Base-by-base conservation (phyloP, 148 eudicot species). In the Rhododendron simsii region DNA sequence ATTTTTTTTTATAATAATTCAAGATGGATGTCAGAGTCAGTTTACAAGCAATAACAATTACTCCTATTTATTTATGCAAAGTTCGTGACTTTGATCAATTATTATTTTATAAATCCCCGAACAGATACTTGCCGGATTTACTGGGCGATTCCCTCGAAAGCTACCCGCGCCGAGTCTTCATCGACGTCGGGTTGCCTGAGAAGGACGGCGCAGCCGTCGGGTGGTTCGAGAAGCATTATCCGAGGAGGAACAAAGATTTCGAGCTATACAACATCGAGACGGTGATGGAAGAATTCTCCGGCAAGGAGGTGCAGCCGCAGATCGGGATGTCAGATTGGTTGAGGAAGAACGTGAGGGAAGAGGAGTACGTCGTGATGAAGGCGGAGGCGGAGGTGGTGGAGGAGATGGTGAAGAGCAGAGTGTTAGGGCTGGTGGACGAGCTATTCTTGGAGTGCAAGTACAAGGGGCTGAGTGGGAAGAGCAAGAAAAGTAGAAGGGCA, bases 191-290 rank as follows among this genome's bases (percentile, higher is more conserved):
- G 14, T 45, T 55, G 14, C 85, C 89, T 15, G 78, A 74, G 88
- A 91, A 74, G 87, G 83, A 87, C 0, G 91, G 89, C 3, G 18
- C 21, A 2, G 55, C 91, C 23, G 78, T 71, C 5, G 89, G 90
- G 33, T 95, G 98, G 98, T 95, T 95, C 80, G 86, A 86, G 80
- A 91, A 93, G 85, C 86, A 95, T 73, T 95, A 95, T 84, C 95
- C 96, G 0, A 93, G 91, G 1, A 87, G 94, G 47, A 91, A 91
- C 88, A 91, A 91, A 61, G 87, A 92, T 30, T 93, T 93, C 20
- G 94, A 93, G 84, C 88, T 93, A 28, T 95, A 93, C 67, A 85
- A 86, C 61, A 89, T 93, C 7, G 93, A 93, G 81, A 90, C 92
- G 12, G 91, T 88, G 61, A 87, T 90, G 0, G 93, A 89, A 41